Evolutionary conservation across 257 asterid genomes (phyloP).

Genomic region (Primulina huaijiensis): DNA sequence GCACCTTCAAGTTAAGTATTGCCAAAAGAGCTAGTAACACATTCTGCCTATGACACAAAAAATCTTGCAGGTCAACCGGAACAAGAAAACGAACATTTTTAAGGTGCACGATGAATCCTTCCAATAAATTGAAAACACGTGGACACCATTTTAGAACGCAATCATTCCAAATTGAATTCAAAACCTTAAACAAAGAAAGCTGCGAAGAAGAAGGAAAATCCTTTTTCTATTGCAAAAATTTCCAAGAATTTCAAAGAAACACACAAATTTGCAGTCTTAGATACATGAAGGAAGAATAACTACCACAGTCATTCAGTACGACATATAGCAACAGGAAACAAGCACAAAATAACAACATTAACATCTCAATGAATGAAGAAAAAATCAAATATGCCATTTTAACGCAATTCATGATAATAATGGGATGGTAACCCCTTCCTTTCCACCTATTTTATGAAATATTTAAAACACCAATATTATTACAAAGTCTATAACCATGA

Average conservation of each 20-base stretch:
- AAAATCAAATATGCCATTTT: too few relatives aligned
- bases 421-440: too few relatives aligned
- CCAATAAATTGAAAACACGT: background rate
- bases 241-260: background rate
- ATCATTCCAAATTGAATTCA: constrained; percentile 5
- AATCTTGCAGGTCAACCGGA: constrained; percentile 73
- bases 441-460: too few relatives aligned
- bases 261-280: constrained; percentile 9
- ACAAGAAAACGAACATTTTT: constrained; percentile 17
- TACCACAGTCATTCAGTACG: background rate
- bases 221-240: constrained; percentile 8
- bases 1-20: constrained; percentile 62
- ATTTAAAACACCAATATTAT: background rate
- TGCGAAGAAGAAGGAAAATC: background rate
- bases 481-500: constrained; percentile 7
- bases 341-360: too few relatives aligned
- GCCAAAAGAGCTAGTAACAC: constrained; percentile 66
- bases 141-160: constrained; percentile 11
- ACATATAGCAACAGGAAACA: too few relatives aligned
- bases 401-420: too few relatives aligned
- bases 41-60: constrained; percentile 65
- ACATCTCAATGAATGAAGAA: too few relatives aligned
- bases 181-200: background rate
- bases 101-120: constrained; percentile 16
- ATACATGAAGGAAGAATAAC: background rate